A percentile compares a stretch with the other conserved stretches of the same genome.
Evolutionary conservation across 345 rosid species (phyloP).

Genomic region (Moringa oleifera): DNA sequence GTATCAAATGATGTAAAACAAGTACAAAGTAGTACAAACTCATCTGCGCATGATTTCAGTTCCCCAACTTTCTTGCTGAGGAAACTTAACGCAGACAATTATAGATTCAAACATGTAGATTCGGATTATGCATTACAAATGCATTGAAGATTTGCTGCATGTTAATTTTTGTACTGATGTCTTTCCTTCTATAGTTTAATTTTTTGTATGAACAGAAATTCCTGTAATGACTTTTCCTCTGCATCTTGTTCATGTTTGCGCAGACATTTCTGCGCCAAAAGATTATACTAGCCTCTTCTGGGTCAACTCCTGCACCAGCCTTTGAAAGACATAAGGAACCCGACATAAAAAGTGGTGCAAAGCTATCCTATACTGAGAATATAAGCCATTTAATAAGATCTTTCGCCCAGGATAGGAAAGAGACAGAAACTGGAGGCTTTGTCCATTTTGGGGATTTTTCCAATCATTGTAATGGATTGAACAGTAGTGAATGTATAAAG

Average conservation of each 20-base stretch:
- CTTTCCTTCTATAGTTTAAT: background rate
- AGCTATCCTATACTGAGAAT: constrained; percentile 13
- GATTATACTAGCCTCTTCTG: constrained; percentile 66
- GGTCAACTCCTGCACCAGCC: constrained; percentile 22
- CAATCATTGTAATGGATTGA: constrained; percentile 7
- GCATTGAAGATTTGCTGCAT: background rate
- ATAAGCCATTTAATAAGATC: background rate
- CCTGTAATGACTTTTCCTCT: background rate
- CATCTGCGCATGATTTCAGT: too few relatives aligned
- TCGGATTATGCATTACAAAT: background rate
- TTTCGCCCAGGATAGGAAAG: constrained; percentile 13
- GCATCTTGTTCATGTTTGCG: constrained; percentile 6
- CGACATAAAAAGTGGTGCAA: constrained; percentile 15
- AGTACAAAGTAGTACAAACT: background rate
- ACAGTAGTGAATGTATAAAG: constrained; percentile 3
- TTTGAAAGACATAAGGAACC: constrained; percentile 23
- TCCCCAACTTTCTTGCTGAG: background rate
- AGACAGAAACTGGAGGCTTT: constrained; percentile 17
- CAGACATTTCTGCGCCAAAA: constrained; percentile 94
- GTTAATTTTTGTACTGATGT: background rate
- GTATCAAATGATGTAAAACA: background rate
- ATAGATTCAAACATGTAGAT: background rate
- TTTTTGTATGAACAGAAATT: background rate
- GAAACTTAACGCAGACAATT: background rate
- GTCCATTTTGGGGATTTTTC: constrained; percentile 3